Percentiles rank a stretch among this genome's conserved stretches.
These are phyloP conservation scores for Lodderomyces beijingensis DNA, from an alignment of 1,139 yeast genomes.

Conservation along the genomic window DNA sequence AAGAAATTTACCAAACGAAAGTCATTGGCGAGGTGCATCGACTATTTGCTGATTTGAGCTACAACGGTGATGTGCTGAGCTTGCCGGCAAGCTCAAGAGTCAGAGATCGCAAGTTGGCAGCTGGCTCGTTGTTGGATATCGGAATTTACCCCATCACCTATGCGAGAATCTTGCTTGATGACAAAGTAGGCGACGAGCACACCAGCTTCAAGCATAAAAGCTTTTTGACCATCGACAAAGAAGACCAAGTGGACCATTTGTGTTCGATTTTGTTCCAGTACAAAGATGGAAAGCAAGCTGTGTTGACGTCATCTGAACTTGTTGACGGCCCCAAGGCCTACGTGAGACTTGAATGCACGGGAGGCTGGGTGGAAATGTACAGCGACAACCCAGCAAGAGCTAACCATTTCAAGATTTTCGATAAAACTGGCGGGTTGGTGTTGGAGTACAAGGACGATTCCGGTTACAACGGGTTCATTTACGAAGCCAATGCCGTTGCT, in stretches of 20 bases:
- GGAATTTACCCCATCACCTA: slow-evolving; percentile 58
- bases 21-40: slow-evolving; percentile 45
- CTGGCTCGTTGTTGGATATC: slow-evolving; percentile 57
- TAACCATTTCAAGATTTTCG: slow-evolving; percentile 25
- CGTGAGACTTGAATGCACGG: slow-evolving; percentile 35
- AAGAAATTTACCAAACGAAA: slow-evolving; percentile 39
- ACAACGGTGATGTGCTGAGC: slow-evolving; percentile 24
- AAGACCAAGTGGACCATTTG: slow-evolving; percentile 33
- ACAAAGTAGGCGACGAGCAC: slow-evolving; percentile 24
- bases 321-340: slow-evolving; percentile 28
- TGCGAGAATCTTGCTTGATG: slow-evolving; percentile 36
- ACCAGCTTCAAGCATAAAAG: slow-evolving; percentile 27
- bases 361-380: slow-evolving; percentile 33
- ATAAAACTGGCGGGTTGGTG: slow-evolving; percentile 18
- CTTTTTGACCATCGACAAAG: slow-evolving; percentile 26
- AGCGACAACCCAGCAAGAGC: slow-evolving; percentile 33
- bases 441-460: slow-evolving; percentile 25
- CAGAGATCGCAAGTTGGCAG: slow-evolving; percentile 47
- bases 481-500: slow-evolving; percentile 52
- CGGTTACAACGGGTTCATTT: slow-evolving; percentile 41
- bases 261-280: slow-evolving; percentile 33
- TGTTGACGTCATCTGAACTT: slow-evolving; percentile 31
- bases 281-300: slow-evolving; percentile 32
- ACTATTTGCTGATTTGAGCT: slow-evolving; percentile 36
- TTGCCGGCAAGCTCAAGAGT: slow-evolving; percentile 28